These are phyloP conservation scores for Anthracocystis panici-leucophaei DNA, from an alignment of 1,284 basidiomycete genomes.

Conservation along the genomic window DNA sequence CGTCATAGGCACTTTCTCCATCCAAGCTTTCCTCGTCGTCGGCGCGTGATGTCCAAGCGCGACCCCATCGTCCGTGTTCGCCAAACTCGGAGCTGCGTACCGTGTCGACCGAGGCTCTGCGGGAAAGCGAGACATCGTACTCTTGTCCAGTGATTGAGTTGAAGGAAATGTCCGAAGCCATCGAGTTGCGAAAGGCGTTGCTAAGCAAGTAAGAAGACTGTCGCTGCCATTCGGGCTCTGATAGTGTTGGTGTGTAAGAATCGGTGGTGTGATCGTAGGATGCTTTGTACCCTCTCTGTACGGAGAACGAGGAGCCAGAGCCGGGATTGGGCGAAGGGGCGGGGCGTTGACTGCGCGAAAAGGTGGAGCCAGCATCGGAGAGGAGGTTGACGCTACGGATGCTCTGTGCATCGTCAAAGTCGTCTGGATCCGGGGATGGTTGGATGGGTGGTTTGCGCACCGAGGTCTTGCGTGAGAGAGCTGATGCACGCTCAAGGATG, in stretches of 20 bases:
- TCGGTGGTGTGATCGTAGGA: constrained; percentile 29
- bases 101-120: constrained; percentile 56
- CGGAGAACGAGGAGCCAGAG: constrained; percentile 25
- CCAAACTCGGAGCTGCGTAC: constrained; percentile 63
- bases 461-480: constrained; percentile 43
- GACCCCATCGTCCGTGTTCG: constrained; percentile 58
- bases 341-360: constrained; percentile 14
- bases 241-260: constrained; percentile 14
- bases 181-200: constrained; percentile 55
- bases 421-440: constrained; percentile 48
- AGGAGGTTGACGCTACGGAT: constrained; percentile 51
- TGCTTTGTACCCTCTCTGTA: constrained; percentile 38
- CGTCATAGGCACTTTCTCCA: constrained; percentile 41
- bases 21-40: constrained; percentile 62
- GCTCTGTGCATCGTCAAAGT: constrained; percentile 46
- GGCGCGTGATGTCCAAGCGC: constrained; percentile 53
- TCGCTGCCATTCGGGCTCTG: constrained; percentile 21
- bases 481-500: constrained; percentile 48
- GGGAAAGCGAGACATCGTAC: constrained; percentile 18
- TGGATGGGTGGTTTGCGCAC: constrained; percentile 39
- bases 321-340: constrained; percentile 15
- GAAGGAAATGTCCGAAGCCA: constrained; percentile 57
- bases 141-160: constrained; percentile 52
- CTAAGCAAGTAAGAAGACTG: constrained; percentile 40
- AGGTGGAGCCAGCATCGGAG: constrained; percentile 30